Evolutionary conservation across 352 stramenopile species (phyloP), one percentile per base, ranked within the genome.

Genomic region (Phytophthora syringae): DNA sequence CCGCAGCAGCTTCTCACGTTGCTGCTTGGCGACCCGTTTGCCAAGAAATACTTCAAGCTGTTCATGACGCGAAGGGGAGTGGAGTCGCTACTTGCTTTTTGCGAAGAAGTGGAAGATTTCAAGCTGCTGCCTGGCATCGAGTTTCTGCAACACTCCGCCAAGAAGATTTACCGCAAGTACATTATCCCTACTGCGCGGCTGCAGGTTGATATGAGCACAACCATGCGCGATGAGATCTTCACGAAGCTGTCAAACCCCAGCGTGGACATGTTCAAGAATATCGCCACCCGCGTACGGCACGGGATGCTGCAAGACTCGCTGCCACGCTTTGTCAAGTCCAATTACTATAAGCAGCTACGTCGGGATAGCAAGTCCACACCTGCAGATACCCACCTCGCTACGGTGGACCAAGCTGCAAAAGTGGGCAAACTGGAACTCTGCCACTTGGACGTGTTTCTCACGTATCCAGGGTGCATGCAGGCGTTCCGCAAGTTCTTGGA

Each of bases 161-260:
- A 90, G 68, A 94, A 94, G 64, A 90, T 94, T 53, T 93, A 90
- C 53, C 80, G 83, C 49, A 94, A 94, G 64, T 94, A 94, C 57
- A 88, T 94, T 44, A 70, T 89, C 50, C 82, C 84, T 15, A 86
- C 66, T 34, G 82, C 86, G 22, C 85, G 88, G 45, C 72, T 94
- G 24, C 86, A 94, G 54, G 86, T 94, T 0, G 86, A 94, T 71
- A 94, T 94, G 84, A 91, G 80, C 63, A 85, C 76, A 7, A 74
- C 80, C 7, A 93, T 94, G 82, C 84, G 86, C 11, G 79, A 92
- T 28, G 86, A 94, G 43, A 90, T 94, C 59, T 83, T 67, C 36
- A 60, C 85, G 52, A 70, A 73, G 16, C 66, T 94, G 20, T 42
- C 77, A 16, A 91, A 88, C 28, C 86, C 86, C 40, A 89, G 77